A percentile compares a stretch with the other conserved stretches of the same genome.
phyloP scores from a whole-genome alignment of 2,329 filamentous ascomycete species.

The Rutstroemia sydowiana region DNA sequence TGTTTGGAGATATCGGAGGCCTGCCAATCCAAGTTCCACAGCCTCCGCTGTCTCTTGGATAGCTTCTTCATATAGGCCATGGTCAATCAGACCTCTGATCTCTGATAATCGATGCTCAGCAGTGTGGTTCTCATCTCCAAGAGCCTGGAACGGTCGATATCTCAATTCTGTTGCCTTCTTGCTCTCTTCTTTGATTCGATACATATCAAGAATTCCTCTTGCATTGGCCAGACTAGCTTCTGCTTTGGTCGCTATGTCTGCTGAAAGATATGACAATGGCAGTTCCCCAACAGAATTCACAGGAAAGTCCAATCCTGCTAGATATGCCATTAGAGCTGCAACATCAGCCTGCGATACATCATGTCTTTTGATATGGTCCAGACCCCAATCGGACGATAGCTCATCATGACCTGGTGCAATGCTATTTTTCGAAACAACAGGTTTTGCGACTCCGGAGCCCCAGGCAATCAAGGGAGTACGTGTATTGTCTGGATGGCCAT shows the following conservation, averaged over 20 bases:
- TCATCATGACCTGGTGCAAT: constrained; percentile 80
- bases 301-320: constrained; percentile 81
- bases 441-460: constrained; percentile 83
- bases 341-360: constrained; percentile 93
- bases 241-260: constrained; percentile 68
- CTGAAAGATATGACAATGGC: constrained; percentile 74
- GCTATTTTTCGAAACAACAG: constrained; percentile 46
- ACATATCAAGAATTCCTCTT: constrained; percentile 87
- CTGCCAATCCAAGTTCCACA: constrained; percentile 69
- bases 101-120: constrained; percentile 59
- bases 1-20: constrained; percentile 88
- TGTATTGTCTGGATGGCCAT: constrained; percentile 95
- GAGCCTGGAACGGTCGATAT: constrained; percentile 67
- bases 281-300: constrained; percentile 95
- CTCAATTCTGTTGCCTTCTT: constrained; percentile 70
- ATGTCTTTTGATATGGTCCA: constrained; percentile 74
- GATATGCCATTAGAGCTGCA: constrained; percentile 89
- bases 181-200: constrained; percentile 81
- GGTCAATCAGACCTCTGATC: constrained; percentile 62
- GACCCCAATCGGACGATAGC: constrained; percentile 81
- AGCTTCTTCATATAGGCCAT: constrained; percentile 62
- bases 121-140: constrained; percentile 60
- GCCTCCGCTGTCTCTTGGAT: constrained; percentile 72
- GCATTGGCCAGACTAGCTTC: constrained; percentile 79
- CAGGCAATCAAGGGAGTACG: constrained; percentile 86